These are phyloP conservation scores for Lentinula guzmanii DNA, from an alignment of 768 basidiomycete species.

Conservation along the genomic window DNA sequence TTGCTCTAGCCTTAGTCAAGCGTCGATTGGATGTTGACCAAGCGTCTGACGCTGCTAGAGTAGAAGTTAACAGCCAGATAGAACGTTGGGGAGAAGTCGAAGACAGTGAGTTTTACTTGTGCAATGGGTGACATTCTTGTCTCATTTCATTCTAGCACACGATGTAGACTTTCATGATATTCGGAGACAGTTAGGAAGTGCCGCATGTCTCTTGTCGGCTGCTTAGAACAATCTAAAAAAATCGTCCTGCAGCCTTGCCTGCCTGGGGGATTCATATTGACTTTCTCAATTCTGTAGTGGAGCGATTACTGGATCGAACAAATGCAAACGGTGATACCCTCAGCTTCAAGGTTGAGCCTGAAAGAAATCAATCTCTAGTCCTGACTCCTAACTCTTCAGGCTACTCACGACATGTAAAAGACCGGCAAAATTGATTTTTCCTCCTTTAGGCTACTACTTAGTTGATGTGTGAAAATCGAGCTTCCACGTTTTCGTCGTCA, in stretches of 20 bases:
- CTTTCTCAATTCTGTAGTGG: not conserved
- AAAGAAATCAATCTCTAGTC: not conserved
- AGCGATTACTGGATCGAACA: not conserved
- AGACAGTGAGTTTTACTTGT: slow-evolving; percentile 67
- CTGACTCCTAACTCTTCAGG: too few relatives aligned
- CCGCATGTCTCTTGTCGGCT: slow-evolving; percentile 50
- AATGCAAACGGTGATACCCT: not conserved
- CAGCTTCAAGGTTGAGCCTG: not conserved
- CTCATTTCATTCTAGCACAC: slow-evolving; percentile 58
- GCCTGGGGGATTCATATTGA: not conserved
- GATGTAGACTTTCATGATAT: slow-evolving; percentile 97
- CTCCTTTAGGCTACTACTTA: too few relatives aligned
- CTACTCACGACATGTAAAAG: not conserved
- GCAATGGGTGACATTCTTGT: slow-evolving; percentile 5
- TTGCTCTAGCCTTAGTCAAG: slow-evolving; percentile 78
- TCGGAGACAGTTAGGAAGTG: slow-evolving; percentile 78
- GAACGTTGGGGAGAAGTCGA: slow-evolving; percentile 99
- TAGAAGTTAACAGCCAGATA: slow-evolving; percentile 95
- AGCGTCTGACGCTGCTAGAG: slow-evolving; percentile 79
- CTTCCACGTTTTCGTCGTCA: too few relatives aligned
- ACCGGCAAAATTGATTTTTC: too few relatives aligned
- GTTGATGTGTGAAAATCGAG: too few relatives aligned
- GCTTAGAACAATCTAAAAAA: not conserved
- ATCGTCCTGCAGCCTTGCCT: not conserved
- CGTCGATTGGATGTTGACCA: slow-evolving; percentile 74